Evolutionary conservation across 176 grass and related monocot genomes (phyloP), one percentile per base, ranked within the genome.

Genomic region (Pontederia paniculata): DNA sequence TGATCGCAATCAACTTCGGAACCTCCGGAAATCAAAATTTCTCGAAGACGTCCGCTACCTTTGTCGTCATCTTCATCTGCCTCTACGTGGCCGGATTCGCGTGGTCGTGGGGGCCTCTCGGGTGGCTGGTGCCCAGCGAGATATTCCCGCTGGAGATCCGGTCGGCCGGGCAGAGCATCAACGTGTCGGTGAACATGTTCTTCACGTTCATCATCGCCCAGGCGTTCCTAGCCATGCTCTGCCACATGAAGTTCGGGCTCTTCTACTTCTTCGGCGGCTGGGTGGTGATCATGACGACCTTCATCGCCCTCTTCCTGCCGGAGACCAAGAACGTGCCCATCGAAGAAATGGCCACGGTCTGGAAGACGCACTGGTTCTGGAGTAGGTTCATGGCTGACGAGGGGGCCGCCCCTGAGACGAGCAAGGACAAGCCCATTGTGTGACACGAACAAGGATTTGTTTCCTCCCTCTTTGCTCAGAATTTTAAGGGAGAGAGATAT

Each of bases 331-430:
- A 65, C 11, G 15, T 65, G 13, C 62, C 62, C 9, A 65, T 65
- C 12, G 62, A 65, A 17, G 62, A 65, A 47, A 65, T 65, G 62
- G 12, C 50, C 10, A 21, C 50, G 16, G 62, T 65, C 21, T 65
- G 62, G 62, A 65, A 65, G 23, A 8, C 47, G 12, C 62, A 65
- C 62, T 65, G 62, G 62, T 65, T 65, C n/a, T 65, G 62, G 62
- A 15, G 62, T 45, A 65, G 31, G 23, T 65, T 65, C 62, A 51
- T 65, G 7, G 21, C 62, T 5, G 62, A 50, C 6, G 22, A 51
- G 2, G 47, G 50, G 5, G 22, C 7, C 2, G 44, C 19, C 69
- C 9, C 80, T 42, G 82, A 81, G 77, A 77, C 81, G 81, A 44
- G 41, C 21, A 55, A 56, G 8, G 37, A 48, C 45, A 73, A 81